Evolutionary conservation across 495 filamentous ascomycete genomes (phyloP), one percentile per base, ranked within the genome.

Genomic region (Penicillium malachiteum): DNA sequence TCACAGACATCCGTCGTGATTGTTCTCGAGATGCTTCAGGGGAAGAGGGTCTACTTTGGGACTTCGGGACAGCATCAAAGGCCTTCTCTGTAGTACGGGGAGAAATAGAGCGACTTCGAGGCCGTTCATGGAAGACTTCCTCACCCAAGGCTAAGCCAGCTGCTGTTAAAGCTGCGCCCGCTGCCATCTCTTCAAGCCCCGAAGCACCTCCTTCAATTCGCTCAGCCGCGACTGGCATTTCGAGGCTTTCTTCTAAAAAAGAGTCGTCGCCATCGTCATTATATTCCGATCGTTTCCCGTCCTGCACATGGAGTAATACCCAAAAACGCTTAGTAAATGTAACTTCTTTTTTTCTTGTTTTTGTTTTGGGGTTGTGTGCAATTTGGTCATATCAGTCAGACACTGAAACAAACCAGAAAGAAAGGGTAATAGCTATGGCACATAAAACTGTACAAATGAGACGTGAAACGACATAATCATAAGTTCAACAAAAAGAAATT

Each of bases 201-300:
- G 73, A 73, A 72, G 68, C 68, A 71, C 70, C 67, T 63, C 57
- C 16, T 48, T 70, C 63, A 61, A 58, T 65, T 34, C 59, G 59
- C 56, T 66, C 63, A 66, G 59, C 50, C 55, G 53, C 58, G 49
- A 52, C 51, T 69, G 71, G 77, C 70, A 77, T 71, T 74, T 77
- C 76, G 65, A 72, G 75, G 76, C 75, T 61, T 58, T 71, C 68
- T 56, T 61, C 75, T 80, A 81, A 78, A 77, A 79, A 80, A 78
- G 73, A 71, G 32, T 66, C 53, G 50, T 74, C 60, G 56, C 61
- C 49, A 50, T 72, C 62, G 56, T 73, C 62, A 48, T 66, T 65
- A 65, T 66, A 63, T 53, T 64, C 63, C 43, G 69, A 62, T 56
- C 30, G 59, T 51, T 56, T 57, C 61, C 57, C 68, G 62, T 71